Base-by-base conservation (phyloP, 192 early-diverging fungal genomes). In the Backusella tuberculispora region DNA sequence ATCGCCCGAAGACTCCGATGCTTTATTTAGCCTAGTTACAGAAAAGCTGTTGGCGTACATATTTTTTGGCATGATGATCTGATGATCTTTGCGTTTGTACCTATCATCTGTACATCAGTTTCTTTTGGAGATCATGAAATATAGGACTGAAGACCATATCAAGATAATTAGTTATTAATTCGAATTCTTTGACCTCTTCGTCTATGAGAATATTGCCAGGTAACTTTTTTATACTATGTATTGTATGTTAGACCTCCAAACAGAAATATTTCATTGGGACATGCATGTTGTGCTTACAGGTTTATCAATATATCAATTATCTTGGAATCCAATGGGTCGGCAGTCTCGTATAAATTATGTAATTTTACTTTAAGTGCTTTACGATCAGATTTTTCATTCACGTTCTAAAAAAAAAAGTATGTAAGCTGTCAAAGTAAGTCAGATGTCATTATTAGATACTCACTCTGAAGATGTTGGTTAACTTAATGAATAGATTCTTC, bases 1-100 rank as follows among this genome's bases (percentile, higher is more conserved):
- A 72, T 72, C 21, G 3, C 68, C 46, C 68, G 29, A 70, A 34
- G 68, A 47, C 68, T 50, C 46, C 38, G 53, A 60, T 72, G 70
- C 70, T 63, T 63, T 72, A 56, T 72, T 72, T 72, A 72, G 53
- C 70, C 70, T 60, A 72, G 53, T 72, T 72, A 63, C 19, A 56
- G 38, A 72, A 63, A 72, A 26, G 45, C 69, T 50, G 21, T 72
- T 43, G 4, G 40, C 5, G 9, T 34, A 42, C 26, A 56, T 56
- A 42, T 56, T 42, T 60, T 70, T 72, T 72, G 53, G n/a, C 19
- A 42, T 63, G 53, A 63, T 42, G 37, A 72, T 72, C 50, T 8
- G 38, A 72, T 17, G 50, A 72, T 72, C 50, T 63, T 72, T 66
- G 78, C 66, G 56, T 72, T 60, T 75, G 64, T 34, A 60, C 74